Conservation (phyloP, 768 basidiomycete species). For the Nidularia sp. region DNA sequence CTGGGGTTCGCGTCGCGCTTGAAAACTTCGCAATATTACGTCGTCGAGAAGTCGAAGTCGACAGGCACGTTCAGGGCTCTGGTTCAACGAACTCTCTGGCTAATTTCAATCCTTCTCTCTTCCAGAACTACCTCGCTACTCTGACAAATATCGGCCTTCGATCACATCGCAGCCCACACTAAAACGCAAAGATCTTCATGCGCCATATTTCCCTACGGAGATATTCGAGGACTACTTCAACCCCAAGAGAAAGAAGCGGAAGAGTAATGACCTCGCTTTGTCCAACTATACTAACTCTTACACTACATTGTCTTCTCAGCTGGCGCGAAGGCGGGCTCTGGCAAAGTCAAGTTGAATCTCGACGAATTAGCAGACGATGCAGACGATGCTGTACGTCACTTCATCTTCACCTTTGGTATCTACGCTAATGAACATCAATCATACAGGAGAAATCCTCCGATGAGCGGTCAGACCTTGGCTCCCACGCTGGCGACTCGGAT, state of each 20-base stretch:
- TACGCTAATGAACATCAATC: not conserved
- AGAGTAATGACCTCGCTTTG: too few relatives aligned
- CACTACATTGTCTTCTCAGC: slow-evolving; percentile 2
- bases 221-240: slow-evolving; percentile 81
- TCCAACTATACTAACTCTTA: not conserved
- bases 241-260: slow-evolving; percentile 47
- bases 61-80: slow-evolving; percentile 31
- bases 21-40: slow-evolving; percentile 68
- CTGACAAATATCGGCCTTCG: slow-evolving; percentile 77
- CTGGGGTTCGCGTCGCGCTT: slow-evolving; percentile 62
- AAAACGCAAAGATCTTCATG: slow-evolving; percentile 66
- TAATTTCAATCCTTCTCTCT: not conserved
- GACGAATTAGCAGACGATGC: slow-evolving; percentile 67
- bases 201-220: slow-evolving; percentile 73
- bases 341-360: slow-evolving; percentile 49
- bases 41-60: slow-evolving; percentile 68
- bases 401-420: not conserved
- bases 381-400: slow-evolving; percentile 45
- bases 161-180: slow-evolving; percentile 57
- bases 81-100: not conserved
- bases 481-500: slow-evolving; percentile 63
- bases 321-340: slow-evolving; percentile 7
- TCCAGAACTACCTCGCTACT: slow-evolving; percentile 74
- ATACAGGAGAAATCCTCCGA: slow-evolving; percentile 66
- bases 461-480: slow-evolving; percentile 64